Evolutionary conservation across 257 asterid species (phyloP).

Genomic region (Gentiana dahurica): DNA sequence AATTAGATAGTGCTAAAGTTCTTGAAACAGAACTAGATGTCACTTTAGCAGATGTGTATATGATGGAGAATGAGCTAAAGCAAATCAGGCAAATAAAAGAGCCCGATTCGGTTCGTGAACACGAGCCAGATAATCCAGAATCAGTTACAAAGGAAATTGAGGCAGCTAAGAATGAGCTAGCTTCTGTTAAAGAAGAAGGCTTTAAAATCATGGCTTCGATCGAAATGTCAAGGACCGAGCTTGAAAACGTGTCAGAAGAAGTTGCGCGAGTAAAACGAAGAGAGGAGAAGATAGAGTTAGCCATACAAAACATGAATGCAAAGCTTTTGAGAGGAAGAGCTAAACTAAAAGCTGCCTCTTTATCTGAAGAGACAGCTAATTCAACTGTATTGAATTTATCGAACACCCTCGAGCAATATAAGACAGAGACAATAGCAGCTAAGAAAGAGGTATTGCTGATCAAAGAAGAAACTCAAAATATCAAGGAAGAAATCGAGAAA

Average conservation of each 20-base stretch:
- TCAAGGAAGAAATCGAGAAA: slow-evolving; percentile 41
- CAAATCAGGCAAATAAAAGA: not conserved
- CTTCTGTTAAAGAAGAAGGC: slow-evolving; percentile 36
- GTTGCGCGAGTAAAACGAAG: slow-evolving; percentile 33
- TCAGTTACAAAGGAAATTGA: slow-evolving; percentile 41
- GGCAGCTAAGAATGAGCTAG: slow-evolving; percentile 38
- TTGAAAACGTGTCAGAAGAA: slow-evolving; percentile 41
- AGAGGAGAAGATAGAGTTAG: slow-evolving; percentile 43
- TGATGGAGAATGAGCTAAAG: no score
- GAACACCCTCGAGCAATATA: slow-evolving; percentile 40
- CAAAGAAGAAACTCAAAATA: slow-evolving; percentile 35
- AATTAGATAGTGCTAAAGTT: no score
- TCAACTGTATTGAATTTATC: slow-evolving; percentile 38
- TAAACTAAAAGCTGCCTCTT: slow-evolving; percentile 51
- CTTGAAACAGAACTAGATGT: no score
- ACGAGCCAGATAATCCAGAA: slow-evolving; percentile 10
- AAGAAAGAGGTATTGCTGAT: slow-evolving; percentile 30
- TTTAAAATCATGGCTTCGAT: slow-evolving; percentile 76
- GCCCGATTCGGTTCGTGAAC: slow-evolving; percentile 13
- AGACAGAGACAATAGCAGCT: slow-evolving; percentile 41
- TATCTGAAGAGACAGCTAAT: slow-evolving; percentile 48
- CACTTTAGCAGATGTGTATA: no score
- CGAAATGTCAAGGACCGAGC: slow-evolving; percentile 55
- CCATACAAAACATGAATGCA: slow-evolving; percentile 47
- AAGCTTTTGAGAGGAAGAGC: slow-evolving; percentile 61